Conservation (phyloP, 208 protist genomes). For the Leishmania lainsoni region DNA sequence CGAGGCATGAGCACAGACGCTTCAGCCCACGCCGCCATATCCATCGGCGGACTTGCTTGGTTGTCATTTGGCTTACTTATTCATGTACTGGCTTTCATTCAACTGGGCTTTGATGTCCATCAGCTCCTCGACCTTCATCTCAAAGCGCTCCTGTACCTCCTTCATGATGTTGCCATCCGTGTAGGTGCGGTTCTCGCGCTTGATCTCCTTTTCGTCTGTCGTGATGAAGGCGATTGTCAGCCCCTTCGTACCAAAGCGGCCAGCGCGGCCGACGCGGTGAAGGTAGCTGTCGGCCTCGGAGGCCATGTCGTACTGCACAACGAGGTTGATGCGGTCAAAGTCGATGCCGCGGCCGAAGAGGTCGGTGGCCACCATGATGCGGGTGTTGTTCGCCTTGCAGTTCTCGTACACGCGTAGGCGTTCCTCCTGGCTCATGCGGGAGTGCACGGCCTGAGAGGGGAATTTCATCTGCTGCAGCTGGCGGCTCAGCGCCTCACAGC, state of each 20-base stretch:
- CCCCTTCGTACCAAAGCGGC: constrained; percentile 99
- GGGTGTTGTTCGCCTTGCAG: constrained; percentile 98
- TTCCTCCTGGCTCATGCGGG: constrained; percentile 94
- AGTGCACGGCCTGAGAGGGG: constrained; percentile 97
- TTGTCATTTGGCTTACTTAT: constrained; percentile 47
- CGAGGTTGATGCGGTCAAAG: constrained; percentile 99
- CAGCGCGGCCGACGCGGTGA: constrained; percentile 96
- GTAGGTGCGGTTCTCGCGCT: constrained; percentile 88
- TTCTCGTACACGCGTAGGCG: constrained; percentile 88
- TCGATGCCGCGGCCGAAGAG: constrained; percentile 99
- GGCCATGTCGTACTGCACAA: constrained; percentile 99
- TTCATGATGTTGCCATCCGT: constrained; percentile 93
- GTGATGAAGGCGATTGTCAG: constrained; percentile 99
- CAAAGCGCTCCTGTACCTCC: constrained; percentile 97
- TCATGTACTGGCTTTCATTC: constrained; percentile 92
- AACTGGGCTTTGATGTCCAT: constrained; percentile 93
- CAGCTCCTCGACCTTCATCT: constrained; percentile 97
- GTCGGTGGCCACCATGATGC: constrained; percentile 99
- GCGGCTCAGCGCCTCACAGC: constrained; percentile 94
- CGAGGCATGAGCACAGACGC: neutral
- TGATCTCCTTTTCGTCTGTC: constrained; percentile 92
- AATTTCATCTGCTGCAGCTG: constrained; percentile 96
- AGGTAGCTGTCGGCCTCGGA: constrained; percentile 97
- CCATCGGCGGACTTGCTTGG: neutral
- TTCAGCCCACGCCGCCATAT: neutral